Evolutionary conservation across 495 filamentous ascomycete genomes (phyloP), one percentile per base, ranked within the genome.

Genomic region (Cudoniella acicularis): DNA sequence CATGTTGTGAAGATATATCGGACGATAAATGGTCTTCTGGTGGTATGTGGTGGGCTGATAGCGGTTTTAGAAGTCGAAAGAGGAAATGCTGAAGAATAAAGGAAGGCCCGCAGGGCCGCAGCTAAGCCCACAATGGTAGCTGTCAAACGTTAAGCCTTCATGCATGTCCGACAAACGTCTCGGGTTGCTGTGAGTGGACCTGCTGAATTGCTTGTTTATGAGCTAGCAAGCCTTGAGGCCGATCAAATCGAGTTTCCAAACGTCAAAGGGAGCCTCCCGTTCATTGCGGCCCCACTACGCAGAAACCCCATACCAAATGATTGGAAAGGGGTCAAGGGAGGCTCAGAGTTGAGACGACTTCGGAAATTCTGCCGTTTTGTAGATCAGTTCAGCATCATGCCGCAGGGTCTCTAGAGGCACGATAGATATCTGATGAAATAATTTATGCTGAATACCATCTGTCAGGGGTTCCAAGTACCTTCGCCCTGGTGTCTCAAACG

Each of bases 1-100:
- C 6, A 97, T 98, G 88, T 51, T 67, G 18, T 67, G 56, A 64
- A 56, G n/a, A 54, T 64, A 67, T 61, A 63, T 63, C 49, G 57
- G 64, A 58, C 49, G 56, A 60, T 43, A 53, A 55, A 56, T 66
- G 54, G 50, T 22, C 49, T 58, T 25, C 26, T 21, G 24, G n/a
- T 16, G 10, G 17, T 47, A 25, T 36, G 16, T 40, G 27, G 56
- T 61, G 49, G 27, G 13, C 49, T 61, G 49, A 65, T 65, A 25
- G 21, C 2, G 45, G 13, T 26, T 4, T 48, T 46, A 62, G 40
- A 18, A 40, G 8, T 10, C 50, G 27, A 59, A 30, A 47, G 45
- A 36, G 56, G 56, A 22, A 61, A 59, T 56, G 45, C 21, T 25
- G 13, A 21, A 42, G 48, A 59, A 65, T 45, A 50, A 27, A 49